Evolutionary conservation across 2,329 filamentous ascomycete species (phyloP), one percentile per base, ranked within the genome.

Genomic region (Ascochyta lentis): DNA sequence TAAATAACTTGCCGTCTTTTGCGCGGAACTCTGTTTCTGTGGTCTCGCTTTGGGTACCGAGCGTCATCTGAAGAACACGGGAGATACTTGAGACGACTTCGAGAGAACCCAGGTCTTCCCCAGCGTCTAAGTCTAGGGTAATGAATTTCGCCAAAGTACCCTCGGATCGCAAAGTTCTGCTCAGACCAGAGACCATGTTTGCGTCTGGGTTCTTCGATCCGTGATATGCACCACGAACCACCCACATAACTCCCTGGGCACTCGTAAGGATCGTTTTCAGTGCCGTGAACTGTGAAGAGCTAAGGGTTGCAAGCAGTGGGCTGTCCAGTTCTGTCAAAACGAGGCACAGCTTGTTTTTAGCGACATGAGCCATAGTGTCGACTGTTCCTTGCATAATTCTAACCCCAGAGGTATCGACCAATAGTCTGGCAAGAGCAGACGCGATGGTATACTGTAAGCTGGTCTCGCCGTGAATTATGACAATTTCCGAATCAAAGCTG

Each of bases 281-380:
- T 7, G 53, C 46, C 4, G 38, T 16, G 12, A 60, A 63, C 9
- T 58, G 33, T 4, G 31, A 1, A 4, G 40, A 27, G 12, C 34
- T 16, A 4, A 63, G 54, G 15, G 24, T 46, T 16, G 51, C 34
- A 2, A 63, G 54, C 4, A 63, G 6, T 15, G 57, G 47, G 6
- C 34, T 23, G 10, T 58, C 46, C 29, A 63, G 35, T 16, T 63
- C 57, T 7, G 49, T 38, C 39, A 59, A 45, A 38, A 54, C 46
- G 29, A 61, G 35, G 50, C 63, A 67, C 1, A 62, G 45, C 16
- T 69, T 67, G 24, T 60, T 52, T 26, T 49, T 51, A 12, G 58
- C 27, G 6, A 15, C 2, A 7, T 19, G 3, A 29, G 39, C 51
- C 12, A 60, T 26, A 6, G 19, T 19, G 3, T 40, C n/a, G 12